Base-by-base conservation (phyloP, 352 stramenopile genomes). In the Phytophthora pini region DNA sequence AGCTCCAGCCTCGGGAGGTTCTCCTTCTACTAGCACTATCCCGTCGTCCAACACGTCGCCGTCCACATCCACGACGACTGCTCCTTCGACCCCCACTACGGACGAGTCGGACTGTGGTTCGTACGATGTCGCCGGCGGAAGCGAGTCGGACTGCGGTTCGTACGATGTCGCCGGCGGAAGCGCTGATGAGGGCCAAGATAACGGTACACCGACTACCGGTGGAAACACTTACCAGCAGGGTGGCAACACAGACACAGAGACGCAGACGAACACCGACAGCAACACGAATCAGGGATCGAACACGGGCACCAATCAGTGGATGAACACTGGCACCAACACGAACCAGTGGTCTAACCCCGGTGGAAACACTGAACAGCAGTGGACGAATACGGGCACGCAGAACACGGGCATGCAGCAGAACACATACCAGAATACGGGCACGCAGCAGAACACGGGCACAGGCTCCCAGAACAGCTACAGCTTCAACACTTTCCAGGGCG, bases 381-480 rank as follows among this genome's bases (percentile, higher is more conserved):
- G 48, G 48, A 22, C 48, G 0, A 51, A 51, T 24, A 51, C 13
- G 4, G 51, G 38, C 13, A 26, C 24, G 5, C 46, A 58, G 31
- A 53, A 54, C 50, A 55, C 22, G 0, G 40, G 39, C n/a, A 36
- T 13, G 38, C 38, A 43, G 38, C 38, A 41, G n/a, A 49, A 56
- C 17, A 43, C 38, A 8, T 27, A 49, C 47, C 52, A 63, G 45
- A 58, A 47, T 2, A 53, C 52, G 0, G 49, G 32, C 5, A 50
- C 58, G 17, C 17, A 17, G 17, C 17, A 17, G 17, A 58, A 47
- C 4, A 53, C 52, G 0, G 49, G 32, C 5, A 50, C 58, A 5
- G 47, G 61, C 6, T 70, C 61, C 22, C 54, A 65, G 55, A 70
- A 31, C 10, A 65, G 36, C 41, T 65, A 59, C 31, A 32, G 65